phyloP scores from a whole-genome alignment of 768 basidiomycete species.

The Leccinum imitatum region DNA sequence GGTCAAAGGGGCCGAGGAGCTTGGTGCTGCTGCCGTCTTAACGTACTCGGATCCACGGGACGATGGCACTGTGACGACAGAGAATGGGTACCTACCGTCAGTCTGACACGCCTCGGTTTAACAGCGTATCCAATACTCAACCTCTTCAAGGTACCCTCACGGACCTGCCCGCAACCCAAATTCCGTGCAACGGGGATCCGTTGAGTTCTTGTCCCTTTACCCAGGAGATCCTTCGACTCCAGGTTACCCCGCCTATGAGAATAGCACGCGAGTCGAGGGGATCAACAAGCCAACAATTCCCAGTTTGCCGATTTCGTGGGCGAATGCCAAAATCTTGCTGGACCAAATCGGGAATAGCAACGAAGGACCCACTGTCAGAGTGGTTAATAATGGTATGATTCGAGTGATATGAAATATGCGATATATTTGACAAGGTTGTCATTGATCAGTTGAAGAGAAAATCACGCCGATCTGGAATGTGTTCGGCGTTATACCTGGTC shows the following conservation, averaged over 20 bases:
- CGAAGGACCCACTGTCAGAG: constrained; percentile 40
- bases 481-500: constrained; percentile 84
- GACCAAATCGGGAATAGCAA: constrained; percentile 40
- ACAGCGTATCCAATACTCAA: no score
- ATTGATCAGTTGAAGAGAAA: constrained; percentile 61
- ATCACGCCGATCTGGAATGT: constrained; percentile 92
- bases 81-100: constrained; percentile 67
- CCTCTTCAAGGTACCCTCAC: constrained; percentile 43
- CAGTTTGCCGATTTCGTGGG: constrained; percentile 87
- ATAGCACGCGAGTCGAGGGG: constrained; percentile 62
- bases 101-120: no score
- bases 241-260: constrained; percentile 81
- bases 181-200: constrained; percentile 84
- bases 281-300: constrained; percentile 73
- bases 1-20: constrained; percentile 84
- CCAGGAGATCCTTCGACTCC: constrained; percentile 87
- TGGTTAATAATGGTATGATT: constrained; percentile 54
- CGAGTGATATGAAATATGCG: neutral
- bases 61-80: constrained; percentile 75
- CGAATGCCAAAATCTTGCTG: constrained; percentile 71
- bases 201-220: constrained; percentile 66
- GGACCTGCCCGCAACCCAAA: constrained; percentile 88
- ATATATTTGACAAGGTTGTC: no score
- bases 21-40: constrained; percentile 80
- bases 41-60: constrained; percentile 89